These are phyloP conservation scores for Cyberlindnera euphorbiiphila DNA, from an alignment of 805 yeast genomes.

Conservation along the genomic window DNA sequence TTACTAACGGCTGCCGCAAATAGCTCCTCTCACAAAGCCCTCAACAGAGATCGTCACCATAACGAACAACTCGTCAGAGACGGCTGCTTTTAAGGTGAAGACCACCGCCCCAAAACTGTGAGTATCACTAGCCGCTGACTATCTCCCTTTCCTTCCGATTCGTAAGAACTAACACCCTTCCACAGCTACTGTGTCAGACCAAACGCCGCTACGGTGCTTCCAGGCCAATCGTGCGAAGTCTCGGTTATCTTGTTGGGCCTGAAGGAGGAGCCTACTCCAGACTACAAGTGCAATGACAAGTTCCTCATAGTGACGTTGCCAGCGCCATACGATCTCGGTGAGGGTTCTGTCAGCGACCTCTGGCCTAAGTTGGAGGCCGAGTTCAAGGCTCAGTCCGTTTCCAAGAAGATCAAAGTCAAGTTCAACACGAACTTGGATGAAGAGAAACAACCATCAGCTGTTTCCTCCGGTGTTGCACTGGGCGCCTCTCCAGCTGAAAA, in stretches of 20 bases:
- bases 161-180: slow-evolving; percentile 23
- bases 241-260: slow-evolving; percentile 84
- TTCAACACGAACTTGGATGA: slow-evolving; percentile 30
- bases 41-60: slow-evolving; percentile 54
- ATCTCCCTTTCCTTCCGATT: background rate
- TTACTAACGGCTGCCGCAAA: slow-evolving; percentile 3
- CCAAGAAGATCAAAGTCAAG: slow-evolving; percentile 65
- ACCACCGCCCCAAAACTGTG: slow-evolving; percentile 93
- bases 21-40: slow-evolving; percentile 74
- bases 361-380: slow-evolving; percentile 73
- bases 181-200: slow-evolving; percentile 80
- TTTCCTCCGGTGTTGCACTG: slow-evolving; percentile 14
- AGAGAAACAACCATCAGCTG: slow-evolving; percentile 10
- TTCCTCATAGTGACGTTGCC: slow-evolving; percentile 87
- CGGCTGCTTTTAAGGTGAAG: slow-evolving; percentile 90
- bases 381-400: slow-evolving; percentile 49
- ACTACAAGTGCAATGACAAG: slow-evolving; percentile 84
- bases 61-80: slow-evolving; percentile 53
- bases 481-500: slow-evolving; percentile 1
- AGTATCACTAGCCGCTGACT: slow-evolving; percentile 2
- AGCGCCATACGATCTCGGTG: slow-evolving; percentile 54
- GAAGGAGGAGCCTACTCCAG: slow-evolving; percentile 66
- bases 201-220: slow-evolving; percentile 75
- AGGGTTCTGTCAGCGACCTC: slow-evolving; percentile 56
- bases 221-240: slow-evolving; percentile 70